phyloP scores from a whole-genome alignment of 1,139 yeast species.

The Magnusiomyces clavatus region DNA sequence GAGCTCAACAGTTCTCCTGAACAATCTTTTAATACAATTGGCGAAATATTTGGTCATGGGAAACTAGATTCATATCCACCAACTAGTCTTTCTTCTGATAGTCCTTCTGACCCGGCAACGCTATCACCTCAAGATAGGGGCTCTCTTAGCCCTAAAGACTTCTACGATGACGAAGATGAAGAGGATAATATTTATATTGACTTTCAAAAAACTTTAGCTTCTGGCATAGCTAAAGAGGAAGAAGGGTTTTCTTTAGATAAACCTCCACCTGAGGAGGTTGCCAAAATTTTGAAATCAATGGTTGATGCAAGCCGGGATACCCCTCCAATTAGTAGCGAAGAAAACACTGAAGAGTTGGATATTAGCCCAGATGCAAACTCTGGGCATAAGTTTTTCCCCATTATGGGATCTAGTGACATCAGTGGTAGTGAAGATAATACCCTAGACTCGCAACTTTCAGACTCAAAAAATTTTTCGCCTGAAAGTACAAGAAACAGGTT shows the following conservation, averaged over 20 bases:
- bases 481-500: no score
- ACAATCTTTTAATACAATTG: neutral
- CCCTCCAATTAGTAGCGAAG: neutral
- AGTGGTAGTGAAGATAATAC: neutral
- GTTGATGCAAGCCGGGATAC: neutral
- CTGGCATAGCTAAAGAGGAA: neutral
- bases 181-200: constrained; percentile 1
- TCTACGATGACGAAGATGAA: constrained; percentile 1
- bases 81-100: neutral
- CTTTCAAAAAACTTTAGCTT: no score
- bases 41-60: constrained; percentile 4
- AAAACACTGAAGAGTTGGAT: neutral
- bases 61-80: neutral
- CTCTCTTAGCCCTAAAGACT: neutral
- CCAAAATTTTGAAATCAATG: neutral
- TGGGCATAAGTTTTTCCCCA: no score
- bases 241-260: neutral
- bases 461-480: no score
- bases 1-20: neutral
- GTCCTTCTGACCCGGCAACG: neutral
- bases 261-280: neutral
- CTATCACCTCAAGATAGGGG: constrained; percentile 1
- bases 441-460: neutral
- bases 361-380: neutral
- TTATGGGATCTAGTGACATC: no score